A percentile compares a stretch with the other conserved stretches of the same genome.
Evolutionary conservation across 106 monocot genomes (phyloP).

Genomic region (Acanthochlamys bracteata): DNA sequence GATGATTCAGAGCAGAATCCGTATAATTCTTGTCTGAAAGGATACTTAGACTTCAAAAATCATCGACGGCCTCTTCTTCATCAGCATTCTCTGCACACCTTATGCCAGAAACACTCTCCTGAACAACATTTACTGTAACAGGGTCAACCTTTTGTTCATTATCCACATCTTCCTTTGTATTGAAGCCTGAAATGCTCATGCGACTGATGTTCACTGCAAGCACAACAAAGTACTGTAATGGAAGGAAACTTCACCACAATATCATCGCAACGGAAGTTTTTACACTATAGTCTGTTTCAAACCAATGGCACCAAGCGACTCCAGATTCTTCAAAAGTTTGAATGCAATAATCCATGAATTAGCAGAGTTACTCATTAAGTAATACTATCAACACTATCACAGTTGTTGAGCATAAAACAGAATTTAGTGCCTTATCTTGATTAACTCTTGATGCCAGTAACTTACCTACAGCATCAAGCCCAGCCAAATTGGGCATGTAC

Average conservation of each 20-base stretch:
- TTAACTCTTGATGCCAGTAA: too few relatives aligned
- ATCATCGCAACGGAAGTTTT: too few relatives aligned
- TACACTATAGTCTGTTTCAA: too few relatives aligned
- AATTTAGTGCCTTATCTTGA: too few relatives aligned
- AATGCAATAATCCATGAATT: too few relatives aligned
- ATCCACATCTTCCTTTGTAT: slow-evolving; percentile 32
- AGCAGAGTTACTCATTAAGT: too few relatives aligned
- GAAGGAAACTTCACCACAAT: too few relatives aligned
- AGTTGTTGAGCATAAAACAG: too few relatives aligned
- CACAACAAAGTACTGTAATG: neutral
- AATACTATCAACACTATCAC: too few relatives aligned
- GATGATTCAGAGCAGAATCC: too few relatives aligned
- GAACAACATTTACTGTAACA: neutral
- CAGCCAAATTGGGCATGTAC: slow-evolving; percentile 81
- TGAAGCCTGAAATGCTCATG: slow-evolving; percentile 73
- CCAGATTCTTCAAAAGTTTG: too few relatives aligned
- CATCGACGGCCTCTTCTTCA: neutral
- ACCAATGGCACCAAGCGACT: too few relatives aligned
- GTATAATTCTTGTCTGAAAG: neutral
- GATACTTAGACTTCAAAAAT: neutral
- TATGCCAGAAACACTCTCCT: neutral
- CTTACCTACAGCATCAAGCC: slow-evolving; percentile 77
- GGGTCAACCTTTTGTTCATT: neutral
- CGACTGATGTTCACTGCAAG: slow-evolving; percentile 77
- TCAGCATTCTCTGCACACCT: neutral